phyloP scores from a whole-genome alignment of 2,329 filamentous ascomycete species.

The Aspergillus felis region DNA sequence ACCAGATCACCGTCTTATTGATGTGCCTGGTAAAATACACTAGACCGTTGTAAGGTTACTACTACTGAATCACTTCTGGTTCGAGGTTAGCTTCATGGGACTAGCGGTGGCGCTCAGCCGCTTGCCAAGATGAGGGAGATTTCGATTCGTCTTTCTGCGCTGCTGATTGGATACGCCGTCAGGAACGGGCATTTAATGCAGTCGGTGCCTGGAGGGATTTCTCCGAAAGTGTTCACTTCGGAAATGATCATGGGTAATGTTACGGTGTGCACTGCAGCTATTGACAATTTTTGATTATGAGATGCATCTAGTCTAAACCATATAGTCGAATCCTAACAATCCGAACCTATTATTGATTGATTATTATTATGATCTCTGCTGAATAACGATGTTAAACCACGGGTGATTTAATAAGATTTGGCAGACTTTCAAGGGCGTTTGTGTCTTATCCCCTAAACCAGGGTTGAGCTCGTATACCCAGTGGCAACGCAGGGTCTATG shows the following conservation, averaged over 20 bases:
- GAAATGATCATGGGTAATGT: constrained; percentile 3
- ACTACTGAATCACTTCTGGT: constrained; percentile 3
- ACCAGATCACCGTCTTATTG: neutral
- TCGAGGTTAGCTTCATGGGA: constrained; percentile 4
- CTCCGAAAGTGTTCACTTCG: constrained; percentile 10
- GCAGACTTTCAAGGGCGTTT: neutral
- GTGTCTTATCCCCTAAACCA: constrained; percentile 3
- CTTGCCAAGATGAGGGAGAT: constrained; percentile 21
- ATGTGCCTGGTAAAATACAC: constrained; percentile 12
- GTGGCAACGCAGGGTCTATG: constrained; percentile 7
- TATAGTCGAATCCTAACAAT: neutral
- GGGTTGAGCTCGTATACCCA: constrained; percentile 2
- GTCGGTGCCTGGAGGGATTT: constrained; percentile 15
- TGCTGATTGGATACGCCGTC: constrained; percentile 17
- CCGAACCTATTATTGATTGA: constrained; percentile 1
- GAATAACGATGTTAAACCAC: neutral
- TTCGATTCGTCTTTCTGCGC: constrained; percentile 10
- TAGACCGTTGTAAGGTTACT: neutral
- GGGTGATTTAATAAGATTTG: neutral
- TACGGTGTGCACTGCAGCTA: neutral
- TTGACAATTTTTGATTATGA: neutral
- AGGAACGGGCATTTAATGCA: constrained; percentile 16
- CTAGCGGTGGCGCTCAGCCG: constrained; percentile 16
- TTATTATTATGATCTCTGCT: constrained; percentile 9
- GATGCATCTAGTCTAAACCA: neutral